A percentile compares a stretch with the other conserved stretches of the same genome.
Evolutionary conservation across 2,329 filamentous ascomycete genomes (phyloP).

Genomic region (Hypoxylon sp.): DNA sequence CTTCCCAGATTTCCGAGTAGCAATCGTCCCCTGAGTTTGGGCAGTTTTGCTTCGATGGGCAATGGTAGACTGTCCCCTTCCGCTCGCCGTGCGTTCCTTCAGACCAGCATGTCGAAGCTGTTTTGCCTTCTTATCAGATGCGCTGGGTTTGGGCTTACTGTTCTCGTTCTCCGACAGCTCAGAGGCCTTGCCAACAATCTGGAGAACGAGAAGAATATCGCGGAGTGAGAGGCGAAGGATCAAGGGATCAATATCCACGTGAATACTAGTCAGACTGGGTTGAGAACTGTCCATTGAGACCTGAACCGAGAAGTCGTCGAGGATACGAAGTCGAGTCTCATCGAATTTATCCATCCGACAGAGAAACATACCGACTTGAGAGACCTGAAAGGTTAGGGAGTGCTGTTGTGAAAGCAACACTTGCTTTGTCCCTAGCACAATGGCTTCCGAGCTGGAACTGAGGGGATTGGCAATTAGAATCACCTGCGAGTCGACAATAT

Average conservation of each 20-base stretch:
- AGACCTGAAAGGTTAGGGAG: constrained; percentile 91
- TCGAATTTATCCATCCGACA: constrained; percentile 99
- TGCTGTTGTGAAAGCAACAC: constrained; percentile 93
- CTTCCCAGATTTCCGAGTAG: constrained; percentile 45
- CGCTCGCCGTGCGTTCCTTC: constrained; percentile 68
- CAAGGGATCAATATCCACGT: constrained; percentile 89
- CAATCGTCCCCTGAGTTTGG: constrained; percentile 52
- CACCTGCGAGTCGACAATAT: constrained; percentile 94
- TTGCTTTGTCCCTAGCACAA: constrained; percentile 94
- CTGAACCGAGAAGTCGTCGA: constrained; percentile 95
- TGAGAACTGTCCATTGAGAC: constrained; percentile 82
- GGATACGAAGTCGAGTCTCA: constrained; percentile 86
- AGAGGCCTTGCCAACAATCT: constrained; percentile 90
- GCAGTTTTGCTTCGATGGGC: constrained; percentile 56
- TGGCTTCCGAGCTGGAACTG: constrained; percentile 90
- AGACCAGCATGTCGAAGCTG: constrained; percentile 63
- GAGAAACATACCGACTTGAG: constrained; percentile 96
- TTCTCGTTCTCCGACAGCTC: constrained; percentile 80
- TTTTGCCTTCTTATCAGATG: constrained; percentile 67
- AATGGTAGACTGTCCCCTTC: constrained; percentile 65
- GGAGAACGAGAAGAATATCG: constrained; percentile 92
- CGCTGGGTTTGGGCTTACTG: constrained; percentile 55
- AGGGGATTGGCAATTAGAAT: constrained; percentile 96
- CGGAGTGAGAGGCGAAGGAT: constrained; percentile 90
- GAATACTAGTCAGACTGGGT: constrained; percentile 77